These are phyloP conservation scores for Gigaspora rosea DNA, from an alignment of 192 early-diverging fungal species.

Conservation along the genomic window DNA sequence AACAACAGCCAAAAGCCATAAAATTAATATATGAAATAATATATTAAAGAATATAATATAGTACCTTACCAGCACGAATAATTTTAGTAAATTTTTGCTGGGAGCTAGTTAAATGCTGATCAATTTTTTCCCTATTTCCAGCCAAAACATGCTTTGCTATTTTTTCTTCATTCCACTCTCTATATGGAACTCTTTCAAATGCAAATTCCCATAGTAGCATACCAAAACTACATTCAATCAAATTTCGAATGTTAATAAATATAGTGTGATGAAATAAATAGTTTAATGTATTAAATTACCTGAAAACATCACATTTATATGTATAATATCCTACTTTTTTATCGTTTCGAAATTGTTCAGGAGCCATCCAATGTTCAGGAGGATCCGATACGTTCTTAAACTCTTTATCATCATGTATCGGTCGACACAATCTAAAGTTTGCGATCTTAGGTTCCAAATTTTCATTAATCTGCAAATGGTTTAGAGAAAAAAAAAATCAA, in stretches of 20 bases:
- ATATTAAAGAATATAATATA: not conserved
- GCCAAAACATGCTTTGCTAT: slow-evolving; percentile 22
- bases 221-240: slow-evolving; percentile 15
- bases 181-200: slow-evolving; percentile 16
- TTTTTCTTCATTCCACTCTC: not conserved
- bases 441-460: slow-evolving; percentile 19
- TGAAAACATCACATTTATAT: slow-evolving; percentile 27
- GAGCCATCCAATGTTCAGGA: slow-evolving; percentile 20
- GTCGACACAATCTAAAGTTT: slow-evolving; percentile 7
- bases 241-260: too few species aligned
- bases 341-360: slow-evolving; percentile 16
- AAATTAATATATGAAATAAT: not conserved
- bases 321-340: slow-evolving; percentile 4
- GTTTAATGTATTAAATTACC: not conserved
- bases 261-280: not conserved
- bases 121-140: slow-evolving; percentile 11
- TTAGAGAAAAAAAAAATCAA: not conserved
- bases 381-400: slow-evolving; percentile 8
- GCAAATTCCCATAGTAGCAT: slow-evolving; percentile 22
- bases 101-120: not conserved
- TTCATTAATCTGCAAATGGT: not conserved
- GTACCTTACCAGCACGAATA: slow-evolving; percentile 13
- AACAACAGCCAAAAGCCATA: not conserved
- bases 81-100: slow-evolving; percentile 17
- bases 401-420: not conserved